Evolutionary conservation across 2,329 filamentous ascomycete species (phyloP), one percentile per base, ranked within the genome.

Genomic region (Colletotrichum sp.): DNA sequence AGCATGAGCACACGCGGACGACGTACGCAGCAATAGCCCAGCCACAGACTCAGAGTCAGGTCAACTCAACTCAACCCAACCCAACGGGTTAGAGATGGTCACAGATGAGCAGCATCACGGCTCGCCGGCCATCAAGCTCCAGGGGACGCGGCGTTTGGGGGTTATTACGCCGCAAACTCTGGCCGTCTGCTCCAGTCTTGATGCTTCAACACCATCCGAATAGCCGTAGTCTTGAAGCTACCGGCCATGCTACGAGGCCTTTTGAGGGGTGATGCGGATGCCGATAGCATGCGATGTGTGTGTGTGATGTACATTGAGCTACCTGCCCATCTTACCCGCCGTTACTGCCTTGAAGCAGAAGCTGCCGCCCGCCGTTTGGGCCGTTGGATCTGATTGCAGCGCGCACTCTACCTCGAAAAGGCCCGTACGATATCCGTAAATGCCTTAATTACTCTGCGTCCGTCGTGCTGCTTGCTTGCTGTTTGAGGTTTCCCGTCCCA

Each of bases 251-350:
- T 18, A 5, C 18, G 18, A 12, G 43, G 43, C 43, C 28, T 25
- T 32, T 39, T n/a, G 28, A 28, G 28, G 30, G 34, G 10, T 43
- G 39, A 36, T 30, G 28, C 28, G 18, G 48, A 56, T 32, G 65
- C 22, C 66, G 32, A 68, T 30, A 30, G 66, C 52, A 16, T 18
- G 28, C 8, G n/a, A 22, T 13, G 13, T 16, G 48, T 12, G 34
- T 56, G 69, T 67, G 62, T 71, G 55, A 56, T 71, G 68, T 72
- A 75, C 72, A 62, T 71, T 71, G 60, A 16, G 52, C 67, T 30
- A 43, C 66, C 60, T 34, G 56, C 30, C 30, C 56, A 61, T 58
- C 36, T 28, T n/a, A 55, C 34, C 39, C 39, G 39, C 39, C 39
- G 39, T n/a, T 48, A 48, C 6, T 22, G 18, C n/a, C 43, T 48